Percentiles rank a stretch among this genome's conserved stretches.
These are phyloP conservation scores for Fraxinus albicans DNA, from an alignment of 305 asterid genomes.

Conservation along the genomic window DNA sequence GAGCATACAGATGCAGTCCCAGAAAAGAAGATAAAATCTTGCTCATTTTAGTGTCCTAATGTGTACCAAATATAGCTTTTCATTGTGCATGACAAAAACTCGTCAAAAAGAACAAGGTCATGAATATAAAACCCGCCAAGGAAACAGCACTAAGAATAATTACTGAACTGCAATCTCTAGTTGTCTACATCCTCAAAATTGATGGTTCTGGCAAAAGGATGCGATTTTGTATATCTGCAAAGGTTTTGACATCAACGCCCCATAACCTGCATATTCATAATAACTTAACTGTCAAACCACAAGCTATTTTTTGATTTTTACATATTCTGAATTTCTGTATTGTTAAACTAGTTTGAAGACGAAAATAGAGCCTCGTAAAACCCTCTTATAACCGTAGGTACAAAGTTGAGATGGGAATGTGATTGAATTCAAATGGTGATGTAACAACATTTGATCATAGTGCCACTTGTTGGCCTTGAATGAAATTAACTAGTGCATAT, in stretches of 20 bases:
- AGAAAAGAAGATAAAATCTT: not conserved
- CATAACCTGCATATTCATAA: slow-evolving; percentile 63
- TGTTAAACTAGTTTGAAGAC: not conserved
- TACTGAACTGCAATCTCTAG: not conserved
- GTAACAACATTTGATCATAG: not conserved
- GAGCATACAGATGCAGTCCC: not conserved
- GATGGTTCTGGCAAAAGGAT: slow-evolving; percentile 36
- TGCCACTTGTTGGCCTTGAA: not conserved
- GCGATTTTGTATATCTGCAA: slow-evolving; percentile 60
- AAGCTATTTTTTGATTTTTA: not conserved
- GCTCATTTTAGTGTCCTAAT: not conserved
- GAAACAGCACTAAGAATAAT: not conserved
- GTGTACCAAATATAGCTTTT: not conserved
- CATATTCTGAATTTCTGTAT: not conserved
- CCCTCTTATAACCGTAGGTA: not conserved
- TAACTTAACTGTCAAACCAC: not conserved
- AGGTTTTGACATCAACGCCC: slow-evolving; percentile 78
- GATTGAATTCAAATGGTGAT: not conserved
- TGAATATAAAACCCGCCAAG: not conserved
- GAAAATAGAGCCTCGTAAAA: not conserved
- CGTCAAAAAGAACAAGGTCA: not conserved
- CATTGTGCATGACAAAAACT: not conserved
- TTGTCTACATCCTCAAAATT: not conserved
- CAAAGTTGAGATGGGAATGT: not conserved
- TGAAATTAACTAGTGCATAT: not conserved